Conservation (phyloP, 257 asterid genomes). For the Nemophila menziesii region DNA sequence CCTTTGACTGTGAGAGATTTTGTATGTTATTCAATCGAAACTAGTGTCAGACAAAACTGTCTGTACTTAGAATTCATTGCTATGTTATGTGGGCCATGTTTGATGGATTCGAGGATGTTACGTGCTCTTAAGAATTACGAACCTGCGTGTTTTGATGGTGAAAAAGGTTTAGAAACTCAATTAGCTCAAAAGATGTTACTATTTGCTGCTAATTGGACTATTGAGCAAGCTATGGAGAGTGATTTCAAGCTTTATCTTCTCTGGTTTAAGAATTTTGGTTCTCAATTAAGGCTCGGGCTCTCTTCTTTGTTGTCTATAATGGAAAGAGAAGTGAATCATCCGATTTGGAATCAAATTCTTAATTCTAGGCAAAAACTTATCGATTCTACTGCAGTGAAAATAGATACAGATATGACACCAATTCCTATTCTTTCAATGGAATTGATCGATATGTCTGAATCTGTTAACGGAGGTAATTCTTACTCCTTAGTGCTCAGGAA, state of each 20-base stretch:
- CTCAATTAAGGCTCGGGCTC: constrained; percentile 41
- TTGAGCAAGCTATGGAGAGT: constrained; percentile 71
- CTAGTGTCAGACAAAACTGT: constrained; percentile 57
- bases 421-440: constrained; percentile 51
- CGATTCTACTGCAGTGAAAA: constrained; percentile 18
- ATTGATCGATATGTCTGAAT: constrained; percentile 25
- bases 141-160: constrained; percentile 15
- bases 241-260: constrained; percentile 54
- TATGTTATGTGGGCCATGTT: constrained; percentile 39
- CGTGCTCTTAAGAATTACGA: constrained; percentile 14
- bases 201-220: constrained; percentile 84
- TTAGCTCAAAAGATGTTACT: constrained; percentile 38
- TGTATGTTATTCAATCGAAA: constrained; percentile 44
- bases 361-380: constrained; percentile 30
- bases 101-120: constrained; percentile 39
- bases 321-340: constrained; percentile 46
- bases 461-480: constrained; percentile 27
- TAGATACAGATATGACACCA: constrained; percentile 17
- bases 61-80: constrained; percentile 67
- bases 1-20: constrained; percentile 67
- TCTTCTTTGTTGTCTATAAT: constrained; percentile 34
- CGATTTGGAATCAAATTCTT: constrained; percentile 57
- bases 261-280: constrained; percentile 68
- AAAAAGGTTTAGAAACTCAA: constrained; percentile 24
- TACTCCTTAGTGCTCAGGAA: constrained; percentile 26